Conservation (phyloP, 2,329 filamentous ascomycete species). For the Fusarium domesticum region DNA sequence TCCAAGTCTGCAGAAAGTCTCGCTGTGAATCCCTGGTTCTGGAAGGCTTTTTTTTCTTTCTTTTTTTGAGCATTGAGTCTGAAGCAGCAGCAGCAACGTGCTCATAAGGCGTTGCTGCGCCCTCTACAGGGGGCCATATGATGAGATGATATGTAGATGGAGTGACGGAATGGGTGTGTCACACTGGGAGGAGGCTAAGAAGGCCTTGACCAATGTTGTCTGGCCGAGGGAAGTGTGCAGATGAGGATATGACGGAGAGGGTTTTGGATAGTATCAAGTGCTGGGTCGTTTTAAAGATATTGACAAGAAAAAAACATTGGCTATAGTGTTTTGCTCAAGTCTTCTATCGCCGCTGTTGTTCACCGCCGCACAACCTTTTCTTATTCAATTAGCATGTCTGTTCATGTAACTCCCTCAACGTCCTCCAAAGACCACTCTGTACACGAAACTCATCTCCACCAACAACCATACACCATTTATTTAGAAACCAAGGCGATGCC, state of each 20-base stretch:
- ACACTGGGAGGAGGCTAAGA: conserved; percentile 5
- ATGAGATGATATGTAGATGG: conserved; percentile 10
- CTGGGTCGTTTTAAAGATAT: no score
- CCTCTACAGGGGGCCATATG: background rate
- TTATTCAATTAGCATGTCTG: no score
- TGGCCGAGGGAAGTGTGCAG: conserved; percentile 6
- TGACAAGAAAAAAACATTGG: no score
- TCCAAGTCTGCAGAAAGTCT: background rate
- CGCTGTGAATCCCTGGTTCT: conserved; percentile 13
- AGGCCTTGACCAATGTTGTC: conserved; percentile 2
- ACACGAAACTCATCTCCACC: conserved; percentile 18
- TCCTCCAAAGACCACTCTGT: conserved; percentile 25
- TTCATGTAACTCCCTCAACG: conserved; percentile 15
- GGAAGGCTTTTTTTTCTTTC: conserved; percentile 26
- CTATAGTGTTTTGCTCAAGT: no score
- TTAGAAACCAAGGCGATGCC: conserved; percentile 29
- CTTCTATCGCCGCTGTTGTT: no score
- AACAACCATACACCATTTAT: conserved; percentile 25
- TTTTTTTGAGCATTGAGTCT: conserved; percentile 17
- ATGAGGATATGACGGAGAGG: conserved; percentile 1
- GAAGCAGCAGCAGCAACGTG: background rate
- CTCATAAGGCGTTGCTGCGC: background rate
- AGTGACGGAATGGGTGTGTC: background rate
- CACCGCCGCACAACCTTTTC: no score
- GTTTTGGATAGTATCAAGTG: conserved; percentile 14